These are phyloP conservation scores for Fusarium stilboides DNA, from an alignment of 2,329 filamentous ascomycete genomes.

Conservation along the genomic window DNA sequence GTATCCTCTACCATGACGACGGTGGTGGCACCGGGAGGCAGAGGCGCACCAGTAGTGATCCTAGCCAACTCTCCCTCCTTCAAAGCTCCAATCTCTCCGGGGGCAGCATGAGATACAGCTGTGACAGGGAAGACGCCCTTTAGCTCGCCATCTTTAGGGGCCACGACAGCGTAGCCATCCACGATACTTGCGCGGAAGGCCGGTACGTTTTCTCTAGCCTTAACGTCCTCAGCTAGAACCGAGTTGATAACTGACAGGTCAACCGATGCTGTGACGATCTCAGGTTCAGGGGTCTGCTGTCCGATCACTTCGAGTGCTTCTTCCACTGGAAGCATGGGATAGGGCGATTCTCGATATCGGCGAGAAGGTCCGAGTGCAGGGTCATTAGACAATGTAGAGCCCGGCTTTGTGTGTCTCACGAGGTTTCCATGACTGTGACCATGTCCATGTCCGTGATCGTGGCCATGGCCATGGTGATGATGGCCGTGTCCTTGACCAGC, in stretches of 20 bases:
- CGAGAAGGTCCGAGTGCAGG: conserved; percentile 74
- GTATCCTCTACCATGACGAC: conserved; percentile 97
- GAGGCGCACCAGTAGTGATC: conserved; percentile 94
- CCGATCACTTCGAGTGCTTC: conserved; percentile 82
- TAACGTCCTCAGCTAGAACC: conserved; percentile 87
- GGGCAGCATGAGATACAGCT: conserved; percentile 87
- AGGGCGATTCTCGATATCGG: conserved; percentile 88
- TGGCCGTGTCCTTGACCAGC: conserved; percentile 65
- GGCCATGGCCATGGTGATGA: conserved; percentile 66
- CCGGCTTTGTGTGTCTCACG: conserved; percentile 80
- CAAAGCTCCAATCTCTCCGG: conserved; percentile 75
- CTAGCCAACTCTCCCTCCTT: conserved; percentile 84
- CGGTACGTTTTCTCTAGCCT: conserved; percentile 85
- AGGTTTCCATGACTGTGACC: conserved; percentile 74
- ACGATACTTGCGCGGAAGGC: conserved; percentile 97
- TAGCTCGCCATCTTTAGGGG: conserved; percentile 72
- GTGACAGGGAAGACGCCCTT: conserved; percentile 90
- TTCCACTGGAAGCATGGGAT: conserved; percentile 89
- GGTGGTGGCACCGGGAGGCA: conserved; percentile 89
- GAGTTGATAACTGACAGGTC: conserved; percentile 78
- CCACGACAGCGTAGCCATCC: conserved; percentile 92
- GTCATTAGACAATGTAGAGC: conserved; percentile 72
- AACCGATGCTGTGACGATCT: conserved; percentile 72
- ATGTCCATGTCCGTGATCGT: conserved; percentile 69
- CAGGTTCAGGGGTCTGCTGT: conserved; percentile 78